Base-by-base conservation (phyloP, 1,284 basidiomycete genomes). In the Agroathelia rolfsii region DNA sequence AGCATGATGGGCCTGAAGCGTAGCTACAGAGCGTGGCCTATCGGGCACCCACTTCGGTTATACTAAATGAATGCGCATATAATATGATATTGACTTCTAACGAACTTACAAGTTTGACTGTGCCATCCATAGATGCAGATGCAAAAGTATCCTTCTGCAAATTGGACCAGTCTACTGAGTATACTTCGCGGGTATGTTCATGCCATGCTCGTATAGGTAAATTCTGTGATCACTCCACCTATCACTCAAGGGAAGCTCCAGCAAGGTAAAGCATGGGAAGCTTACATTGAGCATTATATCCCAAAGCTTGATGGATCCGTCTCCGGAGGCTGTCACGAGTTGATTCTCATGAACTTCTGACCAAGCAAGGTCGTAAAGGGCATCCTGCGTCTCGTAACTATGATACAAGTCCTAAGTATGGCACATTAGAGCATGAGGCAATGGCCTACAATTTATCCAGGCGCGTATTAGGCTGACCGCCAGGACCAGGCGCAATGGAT, bases 121-220 rank as follows among this genome's bases (percentile, higher is more conserved):
- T 76, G 18, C 87, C 88, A 52, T 98, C 94, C 94, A 94, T 97
- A 14, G 83, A 88, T 1, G 81, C 75, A 2, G 88, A 92, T 4
- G 75, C 74, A 55, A 98, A 97, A 1, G 75, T 68, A 40, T 89
- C 81, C 55, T 98, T 98, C 46, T 85, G 78, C 38, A 95, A 58
- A 55, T 96, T 97, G 42, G 85, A 93, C 94, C 94, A 98, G 55
- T 98, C 89, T 8, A 96, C 74, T n/a, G 83, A 84, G 59, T 89
- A 93, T 5, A 92, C 87, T 52, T 98, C 94, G 27, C 82, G 73
- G 5, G 76, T 72, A 53, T 98, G 94, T 56, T 97, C 94, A 44
- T 87, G 79, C 93, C 93, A 98, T 32, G 76, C 76, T 37, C 79
- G 76, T 37, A 97, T 83, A 1, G 94, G 94, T 40, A 82, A 72